Evolutionary conservation across 768 basidiomycete genomes (phyloP), one percentile per base, ranked within the genome.

Genomic region (Russula foetens): DNA sequence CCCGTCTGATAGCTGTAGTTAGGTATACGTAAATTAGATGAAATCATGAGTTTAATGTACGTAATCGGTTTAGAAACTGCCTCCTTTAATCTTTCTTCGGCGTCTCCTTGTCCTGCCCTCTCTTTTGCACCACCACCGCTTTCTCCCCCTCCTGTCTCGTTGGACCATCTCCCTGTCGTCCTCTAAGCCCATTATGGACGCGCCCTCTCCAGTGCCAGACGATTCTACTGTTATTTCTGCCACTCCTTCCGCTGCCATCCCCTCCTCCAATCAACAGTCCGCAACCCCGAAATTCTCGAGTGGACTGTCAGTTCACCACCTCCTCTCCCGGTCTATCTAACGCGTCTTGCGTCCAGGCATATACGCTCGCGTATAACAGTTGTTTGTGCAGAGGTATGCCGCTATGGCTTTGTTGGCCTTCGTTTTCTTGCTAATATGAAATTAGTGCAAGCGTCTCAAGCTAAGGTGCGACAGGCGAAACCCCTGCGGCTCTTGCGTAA

Each of bases 391-490:
- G 88, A 90, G 83, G 88, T 88, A 35, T 33, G 79, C 66, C 53
- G 17, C 2, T 54, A 35, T 48, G 7, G n/a, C 47, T 50, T 56
- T 19, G 23, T 29, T 43, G 4, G 26, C 14, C 39, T 24, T 53
- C 33, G 17, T 56, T 23, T 1, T 8, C 29, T n/a, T 45, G 19
- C 49, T 48, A 31, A 29, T n/a, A 56, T 28, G 54, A 59, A 44
- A 1, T 7, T 69, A 92, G 87, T 93, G 90, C 76, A 92, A 92
- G 71, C 88, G 90, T 4, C 78, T 92, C 55, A 93, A 93, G 67
- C 79, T 92, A 55, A 90, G 86, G 75, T 93, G 90, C 69, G 90
- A 92, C 73, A 76, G 90, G 41, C 81, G 85, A 23, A 82, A 78
- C 3, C 90, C 90, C 0, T 92, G 90, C 65, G 82, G 83, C 0